These are phyloP conservation scores for Trichosporon sp. DNA, from an alignment of 1,284 basidiomycete species.

Conservation along the genomic window DNA sequence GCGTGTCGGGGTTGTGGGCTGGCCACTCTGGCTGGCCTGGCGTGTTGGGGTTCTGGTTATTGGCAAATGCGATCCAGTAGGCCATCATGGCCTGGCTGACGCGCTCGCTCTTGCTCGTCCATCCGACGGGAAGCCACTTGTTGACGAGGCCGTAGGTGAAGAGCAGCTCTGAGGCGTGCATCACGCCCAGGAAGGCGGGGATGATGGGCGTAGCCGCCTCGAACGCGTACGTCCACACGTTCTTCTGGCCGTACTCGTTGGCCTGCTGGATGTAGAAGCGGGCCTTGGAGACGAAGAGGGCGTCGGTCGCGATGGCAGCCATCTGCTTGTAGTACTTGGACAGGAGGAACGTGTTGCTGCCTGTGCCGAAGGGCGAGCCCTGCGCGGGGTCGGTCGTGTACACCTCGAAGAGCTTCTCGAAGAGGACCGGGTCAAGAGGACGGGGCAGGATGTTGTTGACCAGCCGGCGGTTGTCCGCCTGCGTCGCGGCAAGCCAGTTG, in stretches of 20 bases:
- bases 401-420: neutral
- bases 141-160: conserved; percentile 26
- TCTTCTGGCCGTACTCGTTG: conserved; percentile 21
- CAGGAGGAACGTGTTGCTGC: conserved; percentile 37
- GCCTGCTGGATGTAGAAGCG: conserved; percentile 29
- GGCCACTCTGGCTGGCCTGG: conserved; percentile 1
- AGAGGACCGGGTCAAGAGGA: neutral
- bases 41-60: conserved; percentile 37
- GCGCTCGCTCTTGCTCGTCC: neutral
- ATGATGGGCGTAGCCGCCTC: conserved; percentile 12
- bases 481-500: neutral
- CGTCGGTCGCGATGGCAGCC: conserved; percentile 33
- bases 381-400: neutral
- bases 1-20: neutral
- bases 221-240: conserved; percentile 40
- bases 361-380: conserved; percentile 39
- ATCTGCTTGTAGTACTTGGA: conserved; percentile 23
- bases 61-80: conserved; percentile 37
- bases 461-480: neutral
- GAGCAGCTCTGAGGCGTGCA: conserved; percentile 29
- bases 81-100: neutral
- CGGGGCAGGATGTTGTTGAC: neutral
- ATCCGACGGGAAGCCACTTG: neutral
- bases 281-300: conserved; percentile 27
- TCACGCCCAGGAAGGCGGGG: conserved; percentile 1